Evolutionary conservation across 78 protist species (phyloP), one percentile per base, ranked within the genome.

Genomic region (Monosiga brevicollis): DNA sequence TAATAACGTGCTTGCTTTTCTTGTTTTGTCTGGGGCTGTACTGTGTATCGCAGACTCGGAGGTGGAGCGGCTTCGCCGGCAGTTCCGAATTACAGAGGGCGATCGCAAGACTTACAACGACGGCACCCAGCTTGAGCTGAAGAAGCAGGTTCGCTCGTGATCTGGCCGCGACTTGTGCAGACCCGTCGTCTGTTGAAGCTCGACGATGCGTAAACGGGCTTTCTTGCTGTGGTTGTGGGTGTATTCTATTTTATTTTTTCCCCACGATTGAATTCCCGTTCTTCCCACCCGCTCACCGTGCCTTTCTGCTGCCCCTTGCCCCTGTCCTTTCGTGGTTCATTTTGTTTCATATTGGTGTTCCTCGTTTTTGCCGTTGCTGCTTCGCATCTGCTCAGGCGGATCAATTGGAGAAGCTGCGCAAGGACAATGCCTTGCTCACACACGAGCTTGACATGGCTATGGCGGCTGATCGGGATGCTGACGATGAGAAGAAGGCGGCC

Each of bases 71-170:
- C 80, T 85, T 32, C 79, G 74, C 29, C 88, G 88, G 49, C 36
- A 49, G 72, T 85, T 41, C n/a, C 79, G 84, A 15, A 32, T 79
- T 35, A 72, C 78, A 81, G 88, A 85, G 84, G 73, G 75, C 42
- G 83, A 84, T 20, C 81, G 87, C 42, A 49, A 71, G 55, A 0
- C 76, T 22, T 77, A 62, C 71, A 25, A 77, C 2, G 87, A 84
- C 36, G 78, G 38, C 3, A 39, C 83, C 73, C 74, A 78, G 37
- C 23, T 10, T 62, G 75, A 35, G 35, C 34, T 78, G 76, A 55
- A 76, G 25, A 79, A 79, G 42, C 80, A 78, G 36, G 2, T 49
- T 49, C 29, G 62, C 62, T 6, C 62, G 15, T 6, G 62, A 6
- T 15, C 62, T 15, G 15, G 6, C 29, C 15, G 62, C 62, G 15